Conservation (phyloP, 805 yeast genomes). For the Isabelozyma rhagii region DNA sequence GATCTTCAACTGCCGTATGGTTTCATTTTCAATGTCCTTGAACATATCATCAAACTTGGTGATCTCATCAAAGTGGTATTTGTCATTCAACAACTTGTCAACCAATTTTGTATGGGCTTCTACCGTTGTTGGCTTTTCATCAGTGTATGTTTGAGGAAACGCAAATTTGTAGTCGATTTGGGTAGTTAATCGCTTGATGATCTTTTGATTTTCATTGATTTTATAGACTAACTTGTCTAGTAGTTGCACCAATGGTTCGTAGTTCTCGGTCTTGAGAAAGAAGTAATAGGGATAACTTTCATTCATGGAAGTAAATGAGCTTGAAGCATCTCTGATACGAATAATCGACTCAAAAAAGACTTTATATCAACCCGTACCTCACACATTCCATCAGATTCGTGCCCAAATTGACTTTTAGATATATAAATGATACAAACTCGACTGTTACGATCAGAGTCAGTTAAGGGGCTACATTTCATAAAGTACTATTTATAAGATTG, state of each 20-base stretch:
- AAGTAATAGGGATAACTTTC: conserved; percentile 6
- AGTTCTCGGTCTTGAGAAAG: conserved; percentile 28
- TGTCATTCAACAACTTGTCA: conserved; percentile 16
- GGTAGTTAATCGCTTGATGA: conserved; percentile 16
- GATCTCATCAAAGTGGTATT: conserved; percentile 22
- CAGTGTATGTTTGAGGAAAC: conserved; percentile 3
- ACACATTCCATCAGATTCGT: background rate
- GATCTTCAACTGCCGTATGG: conserved; percentile 17
- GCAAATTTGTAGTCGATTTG: conserved; percentile 18
- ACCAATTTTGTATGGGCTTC: conserved; percentile 7
- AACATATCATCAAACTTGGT: conserved; percentile 1
- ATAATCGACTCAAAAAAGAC: too few relatives aligned
- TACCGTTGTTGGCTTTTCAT: background rate
- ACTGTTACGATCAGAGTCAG: too few relatives aligned
- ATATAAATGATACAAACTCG: too few relatives aligned
- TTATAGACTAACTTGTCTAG: conserved; percentile 17
- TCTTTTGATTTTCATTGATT: conserved; percentile 21
- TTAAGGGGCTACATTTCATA: background rate
- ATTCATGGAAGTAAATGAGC: background rate
- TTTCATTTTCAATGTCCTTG: conserved; percentile 8
- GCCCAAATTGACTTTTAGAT: too few relatives aligned
- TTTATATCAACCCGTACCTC: too few relatives aligned
- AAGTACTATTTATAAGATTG: background rate
- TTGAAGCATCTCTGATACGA: too few relatives aligned
- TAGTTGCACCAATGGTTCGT: conserved; percentile 24